Evolutionary conservation across 805 yeast genomes (phyloP), one percentile per base, ranked within the genome.

Genomic region (Candida dendrica): DNA sequence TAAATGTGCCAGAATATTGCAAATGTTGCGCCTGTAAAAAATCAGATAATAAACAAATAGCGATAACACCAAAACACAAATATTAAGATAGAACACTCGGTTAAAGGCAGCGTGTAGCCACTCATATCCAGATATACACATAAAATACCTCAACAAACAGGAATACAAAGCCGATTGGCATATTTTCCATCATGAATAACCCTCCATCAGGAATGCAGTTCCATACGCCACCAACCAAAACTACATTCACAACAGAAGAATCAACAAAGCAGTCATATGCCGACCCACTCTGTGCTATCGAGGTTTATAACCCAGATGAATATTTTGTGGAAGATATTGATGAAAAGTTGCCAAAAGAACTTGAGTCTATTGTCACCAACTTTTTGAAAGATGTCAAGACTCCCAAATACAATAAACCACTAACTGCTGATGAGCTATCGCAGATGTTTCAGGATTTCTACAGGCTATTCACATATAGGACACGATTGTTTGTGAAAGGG

Each of bases 341-440:
- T 10, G 33, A 27, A 2, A 41, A 38, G n/a, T 38, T 55, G 1
- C 53, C 55, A 6, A 17, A 11, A 5, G 40, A 40, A 34, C 37
- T 53, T 11, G 41, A 44, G 13, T n/a, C 26, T 3, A 42, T 38
- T 4, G 45, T 48, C 6, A 15, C 36, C 9, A 30, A 38, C n/a
- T 56, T 56, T 35, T 17, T 47, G 11, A 40, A 35, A 10, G 60
- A 56, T 20, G 36, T 55, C 8, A 46, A 36, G 16, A 36, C 40
- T 16, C 60, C 60, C 4, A 55, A 49, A 31, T 48, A 53, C 33
- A 29, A 39, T 18, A 47, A 34, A 27, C 60, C 60, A 6, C 41
- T 53, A 33, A 41, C 48, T 1, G 44, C 51, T 6, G 45, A 42
- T 1, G 47, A 53, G 20, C 18, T 55, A 22, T 40, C 49, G 11